phyloP scores from a whole-genome alignment of 176 grass and related monocot genomes.

The Avena eriantha region DNA sequence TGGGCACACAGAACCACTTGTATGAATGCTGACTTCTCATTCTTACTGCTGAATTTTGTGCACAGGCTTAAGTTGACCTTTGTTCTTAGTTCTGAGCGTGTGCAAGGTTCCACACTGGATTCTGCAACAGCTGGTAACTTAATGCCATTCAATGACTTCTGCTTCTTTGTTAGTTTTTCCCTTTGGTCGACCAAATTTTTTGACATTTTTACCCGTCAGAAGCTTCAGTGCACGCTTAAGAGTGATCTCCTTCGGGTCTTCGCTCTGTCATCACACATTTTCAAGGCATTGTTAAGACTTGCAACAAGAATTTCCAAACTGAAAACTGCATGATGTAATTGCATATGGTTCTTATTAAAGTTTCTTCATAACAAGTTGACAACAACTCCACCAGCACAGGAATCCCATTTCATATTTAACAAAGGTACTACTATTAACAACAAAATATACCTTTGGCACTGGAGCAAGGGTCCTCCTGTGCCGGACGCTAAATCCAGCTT shows the following conservation, averaged over 20 bases:
- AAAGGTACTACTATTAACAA: not conserved
- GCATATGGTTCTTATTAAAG: not conserved
- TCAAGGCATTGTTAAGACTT: conserved; percentile 44
- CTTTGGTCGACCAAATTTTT: conserved; percentile 69
- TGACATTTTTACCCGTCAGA: conserved; percentile 73
- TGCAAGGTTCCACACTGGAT: not conserved
- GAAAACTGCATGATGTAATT: not conserved
- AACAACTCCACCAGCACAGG: not conserved
- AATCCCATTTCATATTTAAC: not conserved
- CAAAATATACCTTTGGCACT: conserved; percentile 72
- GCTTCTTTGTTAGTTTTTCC: conserved; percentile 37
- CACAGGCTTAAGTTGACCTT: not conserved
- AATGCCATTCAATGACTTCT: conserved; percentile 61
- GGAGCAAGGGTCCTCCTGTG: conserved; percentile 67
- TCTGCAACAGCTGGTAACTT: not conserved
- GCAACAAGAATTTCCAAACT: conserved; percentile 14
- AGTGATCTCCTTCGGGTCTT: conserved; percentile 65
- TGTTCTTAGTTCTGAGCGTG: not conserved
- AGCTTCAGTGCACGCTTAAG: conserved; percentile 67
- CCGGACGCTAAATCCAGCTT: conserved; percentile 70
- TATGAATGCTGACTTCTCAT: conserved; percentile 9
- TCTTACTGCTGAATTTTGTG: conserved; percentile 18
- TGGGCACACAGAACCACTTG: not conserved
- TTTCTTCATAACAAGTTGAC: not conserved
- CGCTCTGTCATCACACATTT: conserved; percentile 54